phyloP scores from a whole-genome alignment of 2,329 filamentous ascomycete species.

The Colletotrichum destructivum region DNA sequence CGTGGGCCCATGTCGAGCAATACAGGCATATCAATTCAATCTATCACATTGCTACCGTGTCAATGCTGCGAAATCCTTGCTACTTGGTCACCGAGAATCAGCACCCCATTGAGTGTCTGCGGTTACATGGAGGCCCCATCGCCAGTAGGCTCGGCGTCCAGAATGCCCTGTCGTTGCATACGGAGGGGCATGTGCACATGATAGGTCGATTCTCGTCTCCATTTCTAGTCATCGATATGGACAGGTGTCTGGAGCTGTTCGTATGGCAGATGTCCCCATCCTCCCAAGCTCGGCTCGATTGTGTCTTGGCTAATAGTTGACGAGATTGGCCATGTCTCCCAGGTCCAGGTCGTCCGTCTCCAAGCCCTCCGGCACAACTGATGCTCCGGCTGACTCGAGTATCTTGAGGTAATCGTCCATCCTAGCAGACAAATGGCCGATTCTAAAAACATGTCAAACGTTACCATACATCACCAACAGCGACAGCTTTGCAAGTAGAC shows the following conservation, averaged over 20 bases:
- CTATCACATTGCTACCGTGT: background rate
- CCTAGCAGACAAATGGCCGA: background rate
- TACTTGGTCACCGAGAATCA: background rate
- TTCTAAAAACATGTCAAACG: background rate
- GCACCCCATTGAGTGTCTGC: background rate
- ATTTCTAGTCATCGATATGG: background rate
- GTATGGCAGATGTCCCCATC: background rate
- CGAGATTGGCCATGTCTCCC: constrained; percentile 9
- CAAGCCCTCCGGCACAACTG: background rate
- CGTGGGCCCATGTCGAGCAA: background rate
- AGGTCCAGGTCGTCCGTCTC: constrained; percentile 1
- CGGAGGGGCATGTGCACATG: too few relatives aligned
- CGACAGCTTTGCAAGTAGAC: too few relatives aligned
- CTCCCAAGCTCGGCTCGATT: background rate
- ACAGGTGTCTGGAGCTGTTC: background rate
- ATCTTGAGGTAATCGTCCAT: background rate
- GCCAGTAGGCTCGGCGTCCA: background rate
- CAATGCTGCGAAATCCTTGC: background rate
- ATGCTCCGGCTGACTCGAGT: background rate
- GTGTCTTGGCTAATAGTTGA: constrained; percentile 8
- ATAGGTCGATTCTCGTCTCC: background rate
- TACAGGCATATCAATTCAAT: background rate
- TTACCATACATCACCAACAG: too few relatives aligned
- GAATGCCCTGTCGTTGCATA: too few relatives aligned
- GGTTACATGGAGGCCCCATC: background rate